Conservation (phyloP, 2,329 filamentous ascomycete species). For the Exophiala dermatitidis region DNA sequence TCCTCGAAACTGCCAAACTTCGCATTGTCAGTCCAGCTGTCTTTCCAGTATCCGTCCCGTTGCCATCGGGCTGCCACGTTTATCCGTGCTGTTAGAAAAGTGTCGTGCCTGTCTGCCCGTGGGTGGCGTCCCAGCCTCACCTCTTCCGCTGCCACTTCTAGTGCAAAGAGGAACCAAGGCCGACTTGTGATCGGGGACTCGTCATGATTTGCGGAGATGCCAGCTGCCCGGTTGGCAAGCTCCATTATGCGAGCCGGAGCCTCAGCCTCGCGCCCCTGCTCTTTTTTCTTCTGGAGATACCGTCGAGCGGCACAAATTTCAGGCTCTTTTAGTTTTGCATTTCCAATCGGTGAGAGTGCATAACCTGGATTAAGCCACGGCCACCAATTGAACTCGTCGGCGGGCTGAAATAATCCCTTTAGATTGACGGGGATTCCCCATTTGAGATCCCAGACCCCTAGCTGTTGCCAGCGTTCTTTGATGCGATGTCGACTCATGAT, state of each 20-base stretch:
- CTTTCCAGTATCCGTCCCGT: slow-evolving; percentile 8
- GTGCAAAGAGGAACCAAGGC: slow-evolving; percentile 9
- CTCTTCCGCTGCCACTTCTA: slow-evolving; percentile 7
- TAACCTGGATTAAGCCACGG: background rate
- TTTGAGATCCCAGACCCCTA: slow-evolving; percentile 3
- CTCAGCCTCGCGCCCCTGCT: background rate
- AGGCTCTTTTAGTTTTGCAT: background rate
- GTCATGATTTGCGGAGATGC: background rate
- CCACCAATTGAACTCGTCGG: background rate
- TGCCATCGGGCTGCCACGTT: slow-evolving; percentile 6
- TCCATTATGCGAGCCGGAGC: background rate
- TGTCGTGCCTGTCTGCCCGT: background rate
- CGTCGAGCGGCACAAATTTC: slow-evolving; percentile 1
- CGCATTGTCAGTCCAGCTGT: slow-evolving; percentile 6
- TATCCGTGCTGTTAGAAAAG: background rate
- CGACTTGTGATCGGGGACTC: slow-evolving; percentile 9
- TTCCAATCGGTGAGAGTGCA: too few species aligned
- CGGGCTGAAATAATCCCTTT: background rate
- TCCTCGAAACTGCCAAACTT: background rate
- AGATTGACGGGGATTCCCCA: slow-evolving; percentile 5
- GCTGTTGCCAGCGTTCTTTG: slow-evolving; percentile 9
- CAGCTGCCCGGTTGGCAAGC: background rate
- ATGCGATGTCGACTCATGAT: slow-evolving; percentile 8
- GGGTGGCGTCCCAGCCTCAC: slow-evolving; percentile 3
- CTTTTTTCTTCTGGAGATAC: background rate